These are phyloP conservation scores for Fraxinus cuspidata DNA, from an alignment of 257 asterid species.

Conservation along the genomic window DNA sequence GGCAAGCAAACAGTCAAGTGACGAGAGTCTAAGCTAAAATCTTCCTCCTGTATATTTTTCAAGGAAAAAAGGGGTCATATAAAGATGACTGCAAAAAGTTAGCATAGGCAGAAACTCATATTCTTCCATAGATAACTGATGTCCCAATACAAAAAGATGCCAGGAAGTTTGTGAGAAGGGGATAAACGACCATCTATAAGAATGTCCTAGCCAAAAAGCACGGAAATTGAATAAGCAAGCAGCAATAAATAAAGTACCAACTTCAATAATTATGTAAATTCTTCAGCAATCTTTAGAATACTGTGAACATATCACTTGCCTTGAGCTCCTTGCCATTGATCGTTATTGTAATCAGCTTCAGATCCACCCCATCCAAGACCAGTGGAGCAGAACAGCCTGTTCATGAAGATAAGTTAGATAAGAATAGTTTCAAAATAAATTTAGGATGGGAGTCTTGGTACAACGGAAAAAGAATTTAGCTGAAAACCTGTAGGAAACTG, in stretches of 20 bases:
- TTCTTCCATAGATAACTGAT: background rate
- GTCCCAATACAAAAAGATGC: background rate
- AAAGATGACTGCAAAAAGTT: background rate
- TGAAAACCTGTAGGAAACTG: background rate
- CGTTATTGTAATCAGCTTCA: constrained; percentile 68
- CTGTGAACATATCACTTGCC: constrained; percentile 40
- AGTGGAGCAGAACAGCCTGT: constrained; percentile 73
- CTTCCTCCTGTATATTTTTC: constrained; percentile 56
- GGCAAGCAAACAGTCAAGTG: constrained; percentile 73
- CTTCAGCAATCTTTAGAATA: constrained; percentile 12
- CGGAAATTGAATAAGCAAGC: background rate
- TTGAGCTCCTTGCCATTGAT: constrained; percentile 67
- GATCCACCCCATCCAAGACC: constrained; percentile 79
- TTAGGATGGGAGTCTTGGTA: background rate
- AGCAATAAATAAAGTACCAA: background rate
- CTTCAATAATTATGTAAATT: constrained; percentile 7
- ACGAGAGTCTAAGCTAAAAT: constrained; percentile 61
- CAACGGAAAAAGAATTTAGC: background rate
- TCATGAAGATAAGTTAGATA: constrained; percentile 20
- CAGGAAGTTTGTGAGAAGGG: background rate
- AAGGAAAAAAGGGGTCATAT: background rate
- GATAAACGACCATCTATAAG: background rate
- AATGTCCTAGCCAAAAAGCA: background rate
- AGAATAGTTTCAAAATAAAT: constrained; percentile 20
- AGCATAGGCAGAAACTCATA: constrained; percentile 13